These are phyloP conservation scores for Pyrenula massariospora DNA, from an alignment of 495 filamentous ascomycete species.

Conservation along the genomic window DNA sequence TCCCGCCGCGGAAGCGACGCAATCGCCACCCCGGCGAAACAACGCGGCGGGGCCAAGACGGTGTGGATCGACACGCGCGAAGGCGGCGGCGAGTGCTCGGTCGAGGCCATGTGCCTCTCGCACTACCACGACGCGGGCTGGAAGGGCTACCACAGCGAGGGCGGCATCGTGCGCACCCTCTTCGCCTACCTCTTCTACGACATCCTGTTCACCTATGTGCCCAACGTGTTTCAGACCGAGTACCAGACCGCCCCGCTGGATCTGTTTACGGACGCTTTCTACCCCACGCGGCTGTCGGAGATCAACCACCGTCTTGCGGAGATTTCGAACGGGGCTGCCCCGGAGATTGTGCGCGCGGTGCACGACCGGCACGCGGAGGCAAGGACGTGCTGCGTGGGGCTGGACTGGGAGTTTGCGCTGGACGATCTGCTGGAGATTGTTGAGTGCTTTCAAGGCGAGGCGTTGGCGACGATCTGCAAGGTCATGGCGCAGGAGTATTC, in stretches of 20 bases:
- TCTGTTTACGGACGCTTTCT: slow-evolving; percentile 89
- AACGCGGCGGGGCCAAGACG: slow-evolving; percentile 56
- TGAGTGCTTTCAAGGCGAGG: slow-evolving; percentile 65
- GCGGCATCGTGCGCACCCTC: slow-evolving; percentile 78
- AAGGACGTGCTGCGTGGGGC: slow-evolving; percentile 73
- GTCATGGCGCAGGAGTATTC: slow-evolving; percentile 92
- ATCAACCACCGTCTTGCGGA: slow-evolving; percentile 82
- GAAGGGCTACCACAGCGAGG: slow-evolving; percentile 92
- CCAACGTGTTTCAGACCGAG: slow-evolving; percentile 91
- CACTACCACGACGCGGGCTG: slow-evolving; percentile 73
- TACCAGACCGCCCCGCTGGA: slow-evolving; percentile 93
- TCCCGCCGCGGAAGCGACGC: slow-evolving; percentile 12
- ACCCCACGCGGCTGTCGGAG: slow-evolving; percentile 67
- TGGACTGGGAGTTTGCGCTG: slow-evolving; percentile 80
- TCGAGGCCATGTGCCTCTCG: slow-evolving; percentile 88
- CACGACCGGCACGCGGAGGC: slow-evolving; percentile 51
- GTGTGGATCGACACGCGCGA: slow-evolving; percentile 72
- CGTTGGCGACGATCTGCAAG: slow-evolving; percentile 74
- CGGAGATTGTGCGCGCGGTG: slow-evolving; percentile 52
- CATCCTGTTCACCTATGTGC: slow-evolving; percentile 83
- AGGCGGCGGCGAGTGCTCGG: slow-evolving; percentile 57
- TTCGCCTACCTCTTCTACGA: slow-evolving; percentile 92
- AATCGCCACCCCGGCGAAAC: slow-evolving; percentile 12
- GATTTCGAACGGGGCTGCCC: slow-evolving; percentile 66
- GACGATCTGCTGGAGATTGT: slow-evolving; percentile 76